A percentile compares a stretch with the other conserved stretches of the same genome.
Conservation (phyloP, 2,329 filamentous ascomycete species). For the Trichoderma sp. region DNA sequence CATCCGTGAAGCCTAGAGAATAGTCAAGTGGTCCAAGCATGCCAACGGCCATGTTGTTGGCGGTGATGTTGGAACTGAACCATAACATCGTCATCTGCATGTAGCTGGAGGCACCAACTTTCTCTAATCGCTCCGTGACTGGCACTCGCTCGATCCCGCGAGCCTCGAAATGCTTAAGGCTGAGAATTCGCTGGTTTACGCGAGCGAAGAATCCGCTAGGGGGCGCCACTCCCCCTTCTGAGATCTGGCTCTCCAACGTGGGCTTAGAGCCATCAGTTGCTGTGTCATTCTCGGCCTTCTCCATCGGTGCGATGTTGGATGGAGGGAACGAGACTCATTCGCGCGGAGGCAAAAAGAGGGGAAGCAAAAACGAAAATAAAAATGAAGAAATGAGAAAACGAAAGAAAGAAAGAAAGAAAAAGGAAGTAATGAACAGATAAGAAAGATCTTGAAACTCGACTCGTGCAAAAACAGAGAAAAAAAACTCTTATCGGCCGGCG, state of each 20-base stretch:
- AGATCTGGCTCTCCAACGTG: background rate
- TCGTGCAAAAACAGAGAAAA: background rate
- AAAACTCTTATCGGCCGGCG: background rate
- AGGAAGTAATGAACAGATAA: background rate
- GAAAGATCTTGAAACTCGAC: background rate
- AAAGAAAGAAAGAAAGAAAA: background rate
- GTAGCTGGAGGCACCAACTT: constrained; percentile 34
- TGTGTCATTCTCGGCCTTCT: background rate
- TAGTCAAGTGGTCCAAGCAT: constrained; percentile 68
- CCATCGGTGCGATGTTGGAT: background rate
- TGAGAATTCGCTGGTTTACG: constrained; percentile 31
- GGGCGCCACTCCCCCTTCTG: background rate
- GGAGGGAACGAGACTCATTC: background rate
- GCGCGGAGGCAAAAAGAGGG: background rate
- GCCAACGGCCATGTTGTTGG: constrained; percentile 61
- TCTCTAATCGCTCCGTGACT: constrained; percentile 35
- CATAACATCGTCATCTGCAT: constrained; percentile 42
- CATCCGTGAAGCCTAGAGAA: constrained; percentile 68
- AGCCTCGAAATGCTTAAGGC: constrained; percentile 39
- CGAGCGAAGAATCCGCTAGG: background rate
- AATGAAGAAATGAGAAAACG: background rate
- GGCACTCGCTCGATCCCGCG: constrained; percentile 41
- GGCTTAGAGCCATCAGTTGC: background rate
- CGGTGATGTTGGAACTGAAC: constrained; percentile 45
- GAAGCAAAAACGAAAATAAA: background rate